Conservation (phyloP, 495 filamentous ascomycete species). For the Penicillium waksmanii region DNA sequence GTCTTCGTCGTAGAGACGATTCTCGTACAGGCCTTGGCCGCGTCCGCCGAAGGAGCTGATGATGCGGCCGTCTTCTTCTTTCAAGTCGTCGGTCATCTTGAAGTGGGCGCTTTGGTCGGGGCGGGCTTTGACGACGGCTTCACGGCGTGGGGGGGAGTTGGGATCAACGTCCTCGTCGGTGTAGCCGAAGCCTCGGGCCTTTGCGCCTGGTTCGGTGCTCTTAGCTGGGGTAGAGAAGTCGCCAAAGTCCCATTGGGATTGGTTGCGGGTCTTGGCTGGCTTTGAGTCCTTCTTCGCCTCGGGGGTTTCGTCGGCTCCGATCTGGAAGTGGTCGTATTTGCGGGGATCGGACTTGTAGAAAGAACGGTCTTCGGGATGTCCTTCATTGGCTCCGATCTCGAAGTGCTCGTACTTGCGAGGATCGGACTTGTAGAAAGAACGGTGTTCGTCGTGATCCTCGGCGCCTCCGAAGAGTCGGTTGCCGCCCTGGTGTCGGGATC, state of each 20-base stretch:
- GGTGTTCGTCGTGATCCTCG: constrained; percentile 39
- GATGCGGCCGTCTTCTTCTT: constrained; percentile 41
- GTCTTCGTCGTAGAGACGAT: constrained; percentile 67
- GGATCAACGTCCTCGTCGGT: constrained; percentile 65
- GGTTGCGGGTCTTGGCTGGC: constrained; percentile 62
- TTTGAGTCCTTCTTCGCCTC: constrained; percentile 41
- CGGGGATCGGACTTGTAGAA: constrained; percentile 64
- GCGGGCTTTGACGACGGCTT: constrained; percentile 65
- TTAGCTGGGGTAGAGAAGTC: constrained; percentile 85
- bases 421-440: constrained; percentile 57
- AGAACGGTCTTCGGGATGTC: constrained; percentile 42
- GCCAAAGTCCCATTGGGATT: constrained; percentile 79
- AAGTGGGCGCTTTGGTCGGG: constrained; percentile 83
- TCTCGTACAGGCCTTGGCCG: constrained; percentile 74
- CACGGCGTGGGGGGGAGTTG: constrained; percentile 59
- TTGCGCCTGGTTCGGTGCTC: constrained; percentile 53
- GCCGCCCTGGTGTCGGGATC: constrained; percentile 61
- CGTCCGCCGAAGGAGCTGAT: constrained; percentile 58
- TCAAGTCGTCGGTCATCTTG: constrained; percentile 64
- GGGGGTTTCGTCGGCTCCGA: constrained; percentile 63
- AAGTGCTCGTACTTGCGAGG: constrained; percentile 86
- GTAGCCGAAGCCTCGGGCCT: constrained; percentile 73
- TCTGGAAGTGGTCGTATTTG: constrained; percentile 87
- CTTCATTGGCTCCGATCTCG: constrained; percentile 63
- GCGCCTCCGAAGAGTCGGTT: constrained; percentile 70